Evolutionary conservation across 1,139 yeast species (phyloP).

Genomic region (Diutina pseudorugosa): DNA sequence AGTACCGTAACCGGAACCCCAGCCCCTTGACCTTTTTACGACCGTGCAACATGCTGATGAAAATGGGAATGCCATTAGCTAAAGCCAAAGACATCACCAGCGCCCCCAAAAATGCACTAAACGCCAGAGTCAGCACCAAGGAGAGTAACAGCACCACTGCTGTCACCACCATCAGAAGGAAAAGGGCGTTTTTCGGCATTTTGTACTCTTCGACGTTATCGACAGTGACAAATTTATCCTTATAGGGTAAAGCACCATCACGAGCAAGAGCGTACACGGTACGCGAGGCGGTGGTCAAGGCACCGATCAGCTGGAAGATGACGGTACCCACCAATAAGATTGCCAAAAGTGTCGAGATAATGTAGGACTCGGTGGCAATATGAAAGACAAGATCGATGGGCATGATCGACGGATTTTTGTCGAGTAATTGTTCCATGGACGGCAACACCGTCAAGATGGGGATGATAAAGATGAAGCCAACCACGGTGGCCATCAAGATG

Average conservation of each 20-base stretch:
- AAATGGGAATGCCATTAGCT: conserved; percentile 68
- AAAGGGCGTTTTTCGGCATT: conserved; percentile 63
- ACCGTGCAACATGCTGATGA: conserved; percentile 48
- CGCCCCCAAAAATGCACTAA: conserved; percentile 80
- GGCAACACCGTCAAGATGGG: conserved; percentile 66
- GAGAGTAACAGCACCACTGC: conserved; percentile 52
- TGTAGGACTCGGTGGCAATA: conserved; percentile 52
- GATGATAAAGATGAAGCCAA: conserved; percentile 60
- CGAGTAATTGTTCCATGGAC: conserved; percentile 42
- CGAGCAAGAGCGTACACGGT: conserved; percentile 81
- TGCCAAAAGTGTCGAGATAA: conserved; percentile 57
- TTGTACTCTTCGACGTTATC: conserved; percentile 42
- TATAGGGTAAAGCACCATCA: conserved; percentile 75
- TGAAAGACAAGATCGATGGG: conserved; percentile 59
- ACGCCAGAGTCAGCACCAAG: conserved; percentile 60
- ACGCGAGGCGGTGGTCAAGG: conserved; percentile 78
- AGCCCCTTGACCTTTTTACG: conserved; percentile 58
- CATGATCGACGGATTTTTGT: conserved; percentile 50
- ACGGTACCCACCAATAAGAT: conserved; percentile 60
- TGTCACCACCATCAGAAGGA: conserved; percentile 57
- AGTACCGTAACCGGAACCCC: conserved; percentile 47
- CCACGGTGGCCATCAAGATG: conserved; percentile 48
- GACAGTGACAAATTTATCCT: conserved; percentile 53
- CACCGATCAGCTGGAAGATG: conserved; percentile 66
- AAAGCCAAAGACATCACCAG: conserved; percentile 67